Percentiles rank a stretch among this genome's conserved stretches.
phyloP scores from a whole-genome alignment of 176 grass and related monocot genomes.

The Paspalum vaginatum region DNA sequence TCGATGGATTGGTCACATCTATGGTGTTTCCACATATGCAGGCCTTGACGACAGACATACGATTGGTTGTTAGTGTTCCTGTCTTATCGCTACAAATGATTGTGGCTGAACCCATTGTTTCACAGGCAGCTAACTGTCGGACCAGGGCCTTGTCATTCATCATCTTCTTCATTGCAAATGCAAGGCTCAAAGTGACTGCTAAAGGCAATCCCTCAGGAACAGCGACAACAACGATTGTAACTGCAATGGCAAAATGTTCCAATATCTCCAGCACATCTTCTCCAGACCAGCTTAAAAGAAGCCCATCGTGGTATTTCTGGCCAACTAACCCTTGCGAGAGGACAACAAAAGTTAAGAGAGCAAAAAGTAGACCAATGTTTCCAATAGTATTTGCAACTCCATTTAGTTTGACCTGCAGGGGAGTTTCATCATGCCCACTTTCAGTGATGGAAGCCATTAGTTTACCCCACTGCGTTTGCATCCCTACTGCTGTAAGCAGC shows the following conservation, averaged over 20 bases:
- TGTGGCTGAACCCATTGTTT: conserved; percentile 74
- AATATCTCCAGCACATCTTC: conserved; percentile 59
- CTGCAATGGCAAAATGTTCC: conserved; percentile 67
- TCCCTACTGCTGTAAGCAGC: conserved; percentile 67
- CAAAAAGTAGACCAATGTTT: conserved; percentile 62
- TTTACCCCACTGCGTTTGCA: conserved; percentile 74
- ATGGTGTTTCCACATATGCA: conserved; percentile 47
- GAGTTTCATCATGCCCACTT: conserved; percentile 71
- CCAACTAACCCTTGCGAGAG: conserved; percentile 50
- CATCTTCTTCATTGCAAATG: conserved; percentile 84
- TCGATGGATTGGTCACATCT: conserved; percentile 16
- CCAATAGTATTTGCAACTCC: conserved; percentile 75
- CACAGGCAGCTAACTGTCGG: conserved; percentile 67
- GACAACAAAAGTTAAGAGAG: conserved; percentile 66
- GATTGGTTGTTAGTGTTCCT: conserved; percentile 69
- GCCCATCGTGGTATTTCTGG: conserved; percentile 50
- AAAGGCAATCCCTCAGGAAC: conserved; percentile 82
- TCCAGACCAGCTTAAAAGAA: conserved; percentile 62
- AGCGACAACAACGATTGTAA: conserved; percentile 76
- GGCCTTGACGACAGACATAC: conserved; percentile 66
- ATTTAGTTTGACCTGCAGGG: conserved; percentile 64
- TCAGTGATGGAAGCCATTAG: conserved; percentile 59
- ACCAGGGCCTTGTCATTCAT: conserved; percentile 81
- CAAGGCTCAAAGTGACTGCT: conserved; percentile 79
- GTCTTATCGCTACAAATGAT: conserved; percentile 75